Evolutionary conservation across 331 rosid species (phyloP), one percentile per base, ranked within the genome.

Genomic region (Ulmus americana): DNA sequence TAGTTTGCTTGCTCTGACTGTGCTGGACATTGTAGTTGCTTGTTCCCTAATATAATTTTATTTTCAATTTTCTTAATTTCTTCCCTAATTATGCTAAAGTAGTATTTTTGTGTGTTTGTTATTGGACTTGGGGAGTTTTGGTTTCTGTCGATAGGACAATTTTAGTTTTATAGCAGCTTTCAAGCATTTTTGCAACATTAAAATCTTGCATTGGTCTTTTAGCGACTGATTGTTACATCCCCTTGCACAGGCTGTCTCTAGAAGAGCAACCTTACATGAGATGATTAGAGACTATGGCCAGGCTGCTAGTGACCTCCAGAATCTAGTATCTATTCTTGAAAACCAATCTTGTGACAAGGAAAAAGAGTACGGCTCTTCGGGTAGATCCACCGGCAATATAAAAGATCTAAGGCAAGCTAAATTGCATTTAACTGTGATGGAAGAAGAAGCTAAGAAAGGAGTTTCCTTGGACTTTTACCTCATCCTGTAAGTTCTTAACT

Each of bases 191-290:
- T 10, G 16, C 18, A 12, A 12, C 53, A 14, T 3, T 28, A 28
- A 55, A 45, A n/a, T 48, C 10, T 69, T 41, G 22, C n/a, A 39
- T 20, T 39, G 52, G 55, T 63, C 1, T 65, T 62, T 11, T 57
- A 76, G 57, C 59, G 35, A 46, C 58, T 43, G 50, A 72, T 15
- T 48, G 50, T 57, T 65, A 39, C 64, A 64, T 59, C 70, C 69
- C 22, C 5, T 59, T 63, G 39, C 76, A 57, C 80, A 92, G 98
- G 97, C 97, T 58, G 79, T 92, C 73, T 85, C 95, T 68, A 86
- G 96, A 83, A 86, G 98, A 76, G 98, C 95, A 45, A 80, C 85
- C 72, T 76, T 92, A 64, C 85, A 89, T 69, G 95, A 89, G 77
- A 85, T 71, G 90, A 88, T 92, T 56, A 80, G 95, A 73, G 97